These are phyloP conservation scores for Naematelia encephala DNA, from an alignment of 768 basidiomycete species.

Conservation along the genomic window DNA sequence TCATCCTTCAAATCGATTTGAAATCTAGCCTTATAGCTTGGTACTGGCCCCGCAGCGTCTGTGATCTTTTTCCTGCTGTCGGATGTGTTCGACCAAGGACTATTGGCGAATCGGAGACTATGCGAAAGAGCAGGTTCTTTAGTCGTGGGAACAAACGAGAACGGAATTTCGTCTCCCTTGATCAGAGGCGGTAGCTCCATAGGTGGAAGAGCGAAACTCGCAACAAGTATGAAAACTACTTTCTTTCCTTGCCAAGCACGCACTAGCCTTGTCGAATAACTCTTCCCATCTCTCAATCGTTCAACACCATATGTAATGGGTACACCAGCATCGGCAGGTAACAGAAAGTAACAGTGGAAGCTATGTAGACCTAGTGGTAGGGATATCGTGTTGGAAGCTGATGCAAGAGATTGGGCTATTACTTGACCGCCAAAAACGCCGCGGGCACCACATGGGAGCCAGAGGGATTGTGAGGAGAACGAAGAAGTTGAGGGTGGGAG, in stretches of 20 bases:
- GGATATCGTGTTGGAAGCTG: conserved; percentile 35
- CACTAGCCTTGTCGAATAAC: conserved; percentile 39
- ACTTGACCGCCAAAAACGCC: conserved; percentile 52
- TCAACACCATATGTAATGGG: conserved; percentile 46
- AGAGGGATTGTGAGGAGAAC: conserved; percentile 28
- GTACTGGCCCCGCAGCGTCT: conserved; percentile 3
- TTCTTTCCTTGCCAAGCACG: conserved; percentile 43
- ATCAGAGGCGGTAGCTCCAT: conserved; percentile 12
- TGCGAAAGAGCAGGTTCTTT: conserved; percentile 14
- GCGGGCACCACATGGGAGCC: conserved; percentile 41
- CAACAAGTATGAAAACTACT: conserved; percentile 44
- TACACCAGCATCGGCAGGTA: conserved; percentile 31
- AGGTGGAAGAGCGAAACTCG: conserved; percentile 42
- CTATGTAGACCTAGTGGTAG: conserved; percentile 35
- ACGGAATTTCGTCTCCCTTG: neutral
- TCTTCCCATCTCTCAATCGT: conserved; percentile 44
- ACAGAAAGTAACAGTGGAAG: conserved; percentile 47
- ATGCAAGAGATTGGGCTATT: conserved; percentile 45
- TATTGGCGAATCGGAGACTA: conserved; percentile 24
- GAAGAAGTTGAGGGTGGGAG: neutral
- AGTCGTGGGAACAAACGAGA: neutral
- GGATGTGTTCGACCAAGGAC: neutral
- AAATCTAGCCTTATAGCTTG: conserved; percentile 15
- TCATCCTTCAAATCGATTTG: conserved; percentile 28
- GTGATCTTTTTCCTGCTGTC: neutral